A percentile compares a stretch with the other conserved stretches of the same genome.
Evolutionary conservation across 164 flowering plant genomes (phyloP).

Genomic region (Vitis amurensis): DNA sequence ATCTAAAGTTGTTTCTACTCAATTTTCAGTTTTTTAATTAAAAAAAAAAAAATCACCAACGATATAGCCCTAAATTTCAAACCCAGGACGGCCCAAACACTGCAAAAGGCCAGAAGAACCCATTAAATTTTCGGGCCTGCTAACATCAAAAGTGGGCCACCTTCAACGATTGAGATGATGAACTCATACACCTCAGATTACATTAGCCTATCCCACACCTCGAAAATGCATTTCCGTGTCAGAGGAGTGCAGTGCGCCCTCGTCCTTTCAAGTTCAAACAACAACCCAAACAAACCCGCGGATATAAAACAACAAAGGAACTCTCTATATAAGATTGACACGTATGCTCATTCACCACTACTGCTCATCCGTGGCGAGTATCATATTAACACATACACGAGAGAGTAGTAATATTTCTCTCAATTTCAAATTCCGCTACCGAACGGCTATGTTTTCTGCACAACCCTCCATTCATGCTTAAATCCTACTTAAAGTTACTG

Average conservation of each 20-base stretch:
- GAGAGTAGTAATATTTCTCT: not conserved
- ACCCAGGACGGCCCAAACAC: too few species aligned
- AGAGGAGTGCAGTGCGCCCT: not conserved
- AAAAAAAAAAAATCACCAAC: too few species aligned
- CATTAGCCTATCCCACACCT: not conserved
- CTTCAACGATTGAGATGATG: not conserved
- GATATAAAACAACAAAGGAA: not conserved
- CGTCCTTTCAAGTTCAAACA: not conserved
- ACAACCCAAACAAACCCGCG: not conserved
- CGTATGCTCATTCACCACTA: not conserved
- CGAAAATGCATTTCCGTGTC: not conserved
- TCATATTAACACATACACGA: not conserved
- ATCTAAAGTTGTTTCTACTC: too few species aligned
- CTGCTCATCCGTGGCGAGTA: conserved; percentile 10
- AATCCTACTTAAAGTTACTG: conserved; percentile 3
- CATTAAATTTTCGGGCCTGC: conserved; percentile 3
- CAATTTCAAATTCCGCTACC: conserved; percentile 4
- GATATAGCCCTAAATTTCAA: too few species aligned
- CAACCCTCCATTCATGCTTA: conserved; percentile 14
- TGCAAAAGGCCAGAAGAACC: too few species aligned
- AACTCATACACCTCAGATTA: not conserved
- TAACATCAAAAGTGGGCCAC: not conserved
- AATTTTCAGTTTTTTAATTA: too few species aligned
- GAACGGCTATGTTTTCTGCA: conserved; percentile 28
- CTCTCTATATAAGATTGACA: not conserved